Percentiles rank a stretch among this genome's conserved stretches.
phyloP scores from a whole-genome alignment of 768 basidiomycete genomes.

The Tricholoma saponaceum region DNA sequence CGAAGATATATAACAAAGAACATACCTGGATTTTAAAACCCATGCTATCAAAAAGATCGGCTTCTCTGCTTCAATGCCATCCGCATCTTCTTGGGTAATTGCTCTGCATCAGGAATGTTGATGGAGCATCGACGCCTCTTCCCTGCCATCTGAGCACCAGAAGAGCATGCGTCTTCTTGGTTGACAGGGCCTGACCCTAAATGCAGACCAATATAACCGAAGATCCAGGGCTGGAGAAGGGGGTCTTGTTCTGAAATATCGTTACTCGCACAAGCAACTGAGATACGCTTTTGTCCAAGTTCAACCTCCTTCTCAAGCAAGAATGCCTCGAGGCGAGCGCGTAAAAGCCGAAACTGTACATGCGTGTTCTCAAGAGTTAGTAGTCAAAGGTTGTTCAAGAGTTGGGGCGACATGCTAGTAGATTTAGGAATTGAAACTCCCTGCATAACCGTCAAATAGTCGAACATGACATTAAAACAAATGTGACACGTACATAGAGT shows the following conservation, averaged over 20 bases:
- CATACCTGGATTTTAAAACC: not conserved
- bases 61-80: not conserved
- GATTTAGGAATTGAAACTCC: not conserved
- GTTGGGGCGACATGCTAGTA: not conserved
- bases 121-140: not conserved
- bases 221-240: not conserved
- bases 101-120: not conserved
- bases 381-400: not conserved
- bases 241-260: not conserved
- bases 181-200: not conserved
- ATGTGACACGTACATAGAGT: not conserved
- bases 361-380: not conserved
- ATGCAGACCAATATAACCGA: not conserved
- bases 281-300: not conserved
- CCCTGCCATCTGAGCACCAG: not conserved
- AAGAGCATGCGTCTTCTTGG: not conserved
- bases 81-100: not conserved
- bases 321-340: not conserved
- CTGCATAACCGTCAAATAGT: not conserved
- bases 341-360: not conserved
- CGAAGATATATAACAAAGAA: too few relatives aligned
- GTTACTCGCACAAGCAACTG: not conserved
- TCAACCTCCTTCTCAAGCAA: not conserved
- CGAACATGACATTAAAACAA: not conserved
- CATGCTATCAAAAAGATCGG: not conserved